phyloP scores from a whole-genome alignment of 2,329 filamentous ascomycete species.

The Chrysoporthe austroafricana region DNA sequence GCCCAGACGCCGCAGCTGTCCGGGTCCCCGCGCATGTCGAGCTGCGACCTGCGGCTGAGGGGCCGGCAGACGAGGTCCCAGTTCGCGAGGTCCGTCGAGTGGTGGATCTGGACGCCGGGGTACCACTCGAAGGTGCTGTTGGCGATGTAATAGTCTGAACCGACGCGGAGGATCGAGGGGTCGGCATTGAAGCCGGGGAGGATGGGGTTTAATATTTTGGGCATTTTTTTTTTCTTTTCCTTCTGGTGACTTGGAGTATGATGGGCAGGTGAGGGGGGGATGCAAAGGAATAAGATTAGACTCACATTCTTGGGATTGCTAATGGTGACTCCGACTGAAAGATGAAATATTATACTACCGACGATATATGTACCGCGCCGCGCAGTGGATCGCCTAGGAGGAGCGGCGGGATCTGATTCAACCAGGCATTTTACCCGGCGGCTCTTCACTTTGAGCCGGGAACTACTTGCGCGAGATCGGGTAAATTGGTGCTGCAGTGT shows the following conservation, averaged over 20 bases:
- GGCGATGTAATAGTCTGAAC: constrained; percentile 58
- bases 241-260: neutral
- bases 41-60: constrained; percentile 52
- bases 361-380: too few relatives aligned
- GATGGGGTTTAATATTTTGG: constrained; percentile 55
- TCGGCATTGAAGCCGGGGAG: constrained; percentile 61
- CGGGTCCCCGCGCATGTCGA: constrained; percentile 62
- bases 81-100: constrained; percentile 57
- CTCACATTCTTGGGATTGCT: neutral
- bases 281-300: neutral
- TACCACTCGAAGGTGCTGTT: constrained; percentile 61
- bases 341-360: neutral
- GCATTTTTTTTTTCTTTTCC: constrained; percentile 43
- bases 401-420: constrained; percentile 18
- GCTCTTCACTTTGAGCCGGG: neutral
- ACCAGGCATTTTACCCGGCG: constrained; percentile 24
- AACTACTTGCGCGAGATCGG: neutral
- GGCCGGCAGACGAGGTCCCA: constrained; percentile 54
- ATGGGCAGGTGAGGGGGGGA: neutral
- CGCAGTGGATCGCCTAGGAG: constrained; percentile 5
- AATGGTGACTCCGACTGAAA: neutral
- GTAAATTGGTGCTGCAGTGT: neutral
- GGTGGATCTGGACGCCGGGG: constrained; percentile 59
- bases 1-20: constrained; percentile 68
- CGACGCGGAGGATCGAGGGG: constrained; percentile 57